Percentiles rank a stretch among this genome's conserved stretches.
Evolutionary conservation across 2,329 filamentous ascomycete species (phyloP).

Genomic region (Pyrenochaeta sp.): DNA sequence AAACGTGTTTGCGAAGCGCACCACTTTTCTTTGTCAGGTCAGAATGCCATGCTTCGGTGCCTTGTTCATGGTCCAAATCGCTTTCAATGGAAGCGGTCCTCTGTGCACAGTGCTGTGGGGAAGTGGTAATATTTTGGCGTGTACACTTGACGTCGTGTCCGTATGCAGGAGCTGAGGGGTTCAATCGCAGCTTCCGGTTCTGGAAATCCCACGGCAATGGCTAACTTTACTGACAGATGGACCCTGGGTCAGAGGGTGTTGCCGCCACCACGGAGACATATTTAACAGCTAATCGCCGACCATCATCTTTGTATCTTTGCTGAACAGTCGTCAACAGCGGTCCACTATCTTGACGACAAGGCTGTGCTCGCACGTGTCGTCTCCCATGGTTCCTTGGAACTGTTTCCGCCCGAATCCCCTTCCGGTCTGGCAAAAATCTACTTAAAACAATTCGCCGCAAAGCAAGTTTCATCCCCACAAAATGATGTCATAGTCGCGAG

Average conservation of each 20-base stretch:
- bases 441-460: conserved; percentile 13
- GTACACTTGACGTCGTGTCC: conserved; percentile 6
- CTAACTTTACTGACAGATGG: conserved; percentile 3
- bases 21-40: not conserved
- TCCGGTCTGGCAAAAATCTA: conserved; percentile 2
- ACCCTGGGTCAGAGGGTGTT: conserved; percentile 11
- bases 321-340: not conserved
- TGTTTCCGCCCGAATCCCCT: conserved; percentile 10
- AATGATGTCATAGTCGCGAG: conserved; percentile 24
- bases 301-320: not conserved
- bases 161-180: conserved; percentile 27
- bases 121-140: conserved; percentile 5
- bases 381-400: conserved; percentile 13
- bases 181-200: conserved; percentile 25
- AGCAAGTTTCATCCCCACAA: conserved; percentile 23
- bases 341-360: conserved; percentile 4
- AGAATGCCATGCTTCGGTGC: not conserved
- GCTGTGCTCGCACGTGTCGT: conserved; percentile 15
- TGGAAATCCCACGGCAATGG: conserved; percentile 15
- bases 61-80: conserved; percentile 10
- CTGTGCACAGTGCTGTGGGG: conserved; percentile 12
- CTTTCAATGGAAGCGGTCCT: conserved; percentile 12
- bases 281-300: not conserved
- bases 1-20: not conserved
- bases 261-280: conserved; percentile 11